Conservation (phyloP, 345 rosid genomes). For the Anastatica hierochuntica region DNA sequence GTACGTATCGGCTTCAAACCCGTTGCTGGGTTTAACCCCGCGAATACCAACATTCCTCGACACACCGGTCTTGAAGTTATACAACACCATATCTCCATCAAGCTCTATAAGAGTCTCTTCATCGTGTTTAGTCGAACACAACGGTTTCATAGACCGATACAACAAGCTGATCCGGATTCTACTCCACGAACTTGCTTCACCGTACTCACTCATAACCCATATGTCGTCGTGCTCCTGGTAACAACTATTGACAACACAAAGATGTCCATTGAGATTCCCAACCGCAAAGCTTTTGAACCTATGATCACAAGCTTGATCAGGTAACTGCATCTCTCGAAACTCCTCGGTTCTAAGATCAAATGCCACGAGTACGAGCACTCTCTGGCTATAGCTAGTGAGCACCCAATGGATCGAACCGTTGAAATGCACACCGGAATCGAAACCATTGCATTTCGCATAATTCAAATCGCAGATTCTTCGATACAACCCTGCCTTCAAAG, state of each 20-base stretch:
- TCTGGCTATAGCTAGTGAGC: neutral
- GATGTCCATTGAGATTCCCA: conserved; percentile 22
- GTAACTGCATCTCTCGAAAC: conserved; percentile 27
- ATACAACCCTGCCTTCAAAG: conserved; percentile 30
- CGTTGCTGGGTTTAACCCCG: conserved; percentile 27
- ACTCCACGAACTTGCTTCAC: conserved; percentile 27
- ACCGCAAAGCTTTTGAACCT: conserved; percentile 22
- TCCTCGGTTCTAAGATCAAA: conserved; percentile 30
- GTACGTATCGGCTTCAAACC: conserved; percentile 34
- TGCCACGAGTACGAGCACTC: conserved; percentile 14
- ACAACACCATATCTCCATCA: conserved; percentile 36
- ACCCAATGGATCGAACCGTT: conserved; percentile 34
- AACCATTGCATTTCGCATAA: conserved; percentile 16
- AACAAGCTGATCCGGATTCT: conserved; percentile 21
- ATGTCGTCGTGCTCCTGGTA: conserved; percentile 29
- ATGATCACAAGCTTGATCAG: conserved; percentile 24
- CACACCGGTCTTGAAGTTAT: conserved; percentile 22
- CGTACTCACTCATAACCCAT: conserved; percentile 36
- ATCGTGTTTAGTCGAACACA: conserved; percentile 24
- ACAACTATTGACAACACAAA: conserved; percentile 28
- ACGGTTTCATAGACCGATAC: conserved; percentile 34
- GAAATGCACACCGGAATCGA: conserved; percentile 25
- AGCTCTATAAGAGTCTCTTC: conserved; percentile 29
- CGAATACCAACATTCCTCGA: conserved; percentile 18
- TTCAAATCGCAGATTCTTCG: conserved; percentile 9